Percentiles rank a stretch among this genome's conserved stretches.
Conservation (phyloP, 2,329 filamentous ascomycete genomes). For the Byssothecium circinans region DNA sequence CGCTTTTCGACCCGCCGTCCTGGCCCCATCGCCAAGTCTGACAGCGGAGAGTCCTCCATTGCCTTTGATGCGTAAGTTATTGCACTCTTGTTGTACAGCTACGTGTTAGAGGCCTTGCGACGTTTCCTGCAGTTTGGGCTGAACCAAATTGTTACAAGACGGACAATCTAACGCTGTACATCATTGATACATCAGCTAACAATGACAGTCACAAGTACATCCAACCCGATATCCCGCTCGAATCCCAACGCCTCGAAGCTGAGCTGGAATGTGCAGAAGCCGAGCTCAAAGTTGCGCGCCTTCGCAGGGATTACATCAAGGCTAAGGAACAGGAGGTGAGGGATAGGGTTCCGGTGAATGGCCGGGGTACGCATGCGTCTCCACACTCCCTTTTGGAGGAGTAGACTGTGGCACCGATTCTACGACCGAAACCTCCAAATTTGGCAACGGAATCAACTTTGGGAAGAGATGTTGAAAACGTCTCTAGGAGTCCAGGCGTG, state of each 20-base stretch:
- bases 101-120: too few species aligned
- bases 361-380: not conserved
- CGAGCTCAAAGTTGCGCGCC: constrained; percentile 29
- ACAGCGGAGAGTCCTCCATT: not conserved
- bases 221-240: constrained; percentile 19
- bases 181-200: too few species aligned
- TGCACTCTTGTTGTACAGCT: not conserved
- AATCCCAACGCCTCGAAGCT: constrained; percentile 28
- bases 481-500: too few species aligned
- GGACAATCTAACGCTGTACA: not conserved
- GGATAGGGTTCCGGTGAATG: too few species aligned
- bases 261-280: constrained; percentile 38
- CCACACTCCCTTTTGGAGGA: not conserved
- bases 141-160: too few species aligned
- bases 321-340: constrained; percentile 18
- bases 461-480: too few species aligned
- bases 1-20: constrained; percentile 1
- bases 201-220: too few species aligned
- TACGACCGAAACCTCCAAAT: too few species aligned
- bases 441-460: too few species aligned
- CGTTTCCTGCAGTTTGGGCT: too few species aligned
- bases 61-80: not conserved
- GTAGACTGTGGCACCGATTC: not conserved
- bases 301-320: constrained; percentile 25
- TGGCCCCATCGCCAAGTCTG: constrained; percentile 10